Base-by-base conservation (phyloP, 2,329 filamentous ascomycete species). In the Calonectria multiphialidica region DNA sequence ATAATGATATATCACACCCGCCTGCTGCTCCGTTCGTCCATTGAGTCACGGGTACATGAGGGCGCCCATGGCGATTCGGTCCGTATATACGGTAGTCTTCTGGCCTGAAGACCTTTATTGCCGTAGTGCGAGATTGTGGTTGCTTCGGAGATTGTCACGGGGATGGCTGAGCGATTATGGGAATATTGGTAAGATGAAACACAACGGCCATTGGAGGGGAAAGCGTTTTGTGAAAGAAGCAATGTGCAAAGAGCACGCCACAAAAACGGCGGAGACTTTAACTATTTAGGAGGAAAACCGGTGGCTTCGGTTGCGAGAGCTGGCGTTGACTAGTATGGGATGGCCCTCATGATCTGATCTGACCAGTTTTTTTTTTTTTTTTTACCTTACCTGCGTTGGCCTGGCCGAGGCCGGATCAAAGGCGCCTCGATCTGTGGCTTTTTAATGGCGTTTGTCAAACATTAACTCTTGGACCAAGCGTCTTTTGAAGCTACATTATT, bases 291-390 rank as follows among this genome's bases (percentile, higher is more conserved):
- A 33, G 44, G 37, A n/a, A 30, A 30, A 2, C 21, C 37, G 15
- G 37, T n/a, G 16, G 30, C 10, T 12, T 35, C 55, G 33, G 66
- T 13, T 61, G 16, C 33, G 25, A 18, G 33, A 50, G 47, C 42
- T 57, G 49, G 49, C 35, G 63, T 28, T n/a, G 23, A 44, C 33
- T 61, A 70, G 30, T 42, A 18, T 44, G 18, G 8, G 15, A 59
- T 23, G 53, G 25, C 28, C 28, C 35, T 68, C 47, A 71, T 71
- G 69, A 63, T 33, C 69, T 71, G 69, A 68, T 71, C n/a, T 57
- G 53, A 57, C 28, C 5, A 8, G 28, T 30, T 59, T 59, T 40
- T 42, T 23, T 37, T 15, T 33, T 23, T 35, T 6, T 30, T 30
- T 30, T 30, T 8, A 5, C 28, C 8, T 30, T 30, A 8, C 12